Conservation (phyloP, 352 stramenopile genomes). For the Phytophthora pini region DNA sequence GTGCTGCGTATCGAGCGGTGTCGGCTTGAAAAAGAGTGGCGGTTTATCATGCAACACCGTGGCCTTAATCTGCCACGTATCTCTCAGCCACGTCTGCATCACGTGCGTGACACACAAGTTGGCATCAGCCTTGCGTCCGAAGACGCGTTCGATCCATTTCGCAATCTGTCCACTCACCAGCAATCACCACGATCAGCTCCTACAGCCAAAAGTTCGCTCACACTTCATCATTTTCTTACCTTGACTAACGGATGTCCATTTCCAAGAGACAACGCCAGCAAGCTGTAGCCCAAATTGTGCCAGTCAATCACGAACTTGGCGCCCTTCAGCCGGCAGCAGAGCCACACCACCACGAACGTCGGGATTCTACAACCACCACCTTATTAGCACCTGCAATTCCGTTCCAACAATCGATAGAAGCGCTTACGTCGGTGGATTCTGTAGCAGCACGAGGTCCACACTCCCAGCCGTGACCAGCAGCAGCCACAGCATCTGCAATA, state of each 20-base stretch:
- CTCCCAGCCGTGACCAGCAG: conserved; percentile 49
- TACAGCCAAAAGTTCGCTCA: not conserved
- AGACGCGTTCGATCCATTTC: conserved; percentile 83
- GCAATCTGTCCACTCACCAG: conserved; percentile 56
- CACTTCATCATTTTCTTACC: conserved; percentile 28
- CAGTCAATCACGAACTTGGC: conserved; percentile 98
- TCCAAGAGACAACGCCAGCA: conserved; percentile 89
- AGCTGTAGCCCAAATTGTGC: conserved; percentile 99
- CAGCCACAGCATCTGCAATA: conserved; percentile 62
- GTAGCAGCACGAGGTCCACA: conserved; percentile 95
- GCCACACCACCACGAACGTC: conserved; percentile 90
- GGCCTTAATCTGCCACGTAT: conserved; percentile 91
- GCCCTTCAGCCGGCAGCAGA: conserved; percentile 61
- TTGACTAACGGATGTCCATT: conserved; percentile 73
- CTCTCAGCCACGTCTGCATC: conserved; percentile 94
- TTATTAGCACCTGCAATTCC: conserved; percentile 9
- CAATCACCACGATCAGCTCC: no score
- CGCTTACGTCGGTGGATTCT: conserved; percentile 96
- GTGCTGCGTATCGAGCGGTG: conserved; percentile 86
- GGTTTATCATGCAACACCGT: conserved; percentile 96
- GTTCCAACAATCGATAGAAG: not conserved
- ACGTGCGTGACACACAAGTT: conserved; percentile 98
- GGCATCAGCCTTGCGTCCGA: conserved; percentile 92
- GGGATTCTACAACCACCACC: conserved; percentile 82
- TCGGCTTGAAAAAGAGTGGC: conserved; percentile 93